phyloP scores from a whole-genome alignment of 257 asterid genomes.

The Solanum habrochaites region DNA sequence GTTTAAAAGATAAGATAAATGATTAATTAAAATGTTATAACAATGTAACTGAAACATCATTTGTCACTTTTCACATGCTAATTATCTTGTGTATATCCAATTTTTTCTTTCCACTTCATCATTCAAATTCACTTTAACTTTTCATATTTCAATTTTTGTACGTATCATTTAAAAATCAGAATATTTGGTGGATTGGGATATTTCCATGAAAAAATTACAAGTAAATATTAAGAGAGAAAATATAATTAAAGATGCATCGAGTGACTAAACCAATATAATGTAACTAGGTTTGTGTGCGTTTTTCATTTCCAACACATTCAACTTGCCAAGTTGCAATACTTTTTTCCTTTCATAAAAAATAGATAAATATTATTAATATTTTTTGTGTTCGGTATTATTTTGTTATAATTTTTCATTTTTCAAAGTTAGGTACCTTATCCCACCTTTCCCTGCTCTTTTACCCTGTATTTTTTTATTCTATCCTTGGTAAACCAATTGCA shows the following conservation, averaged over 20 bases:
- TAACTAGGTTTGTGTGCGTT: not conserved
- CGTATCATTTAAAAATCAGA: not conserved
- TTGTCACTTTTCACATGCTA: not conserved
- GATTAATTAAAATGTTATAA: not conserved
- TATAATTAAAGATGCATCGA: not conserved
- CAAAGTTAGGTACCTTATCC: no score
- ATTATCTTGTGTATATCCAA: not conserved
- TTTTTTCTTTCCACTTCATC: not conserved
- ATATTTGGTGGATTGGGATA: not conserved
- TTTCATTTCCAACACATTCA: not conserved
- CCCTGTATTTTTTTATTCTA: no score
- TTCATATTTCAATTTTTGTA: not conserved
- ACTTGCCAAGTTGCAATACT: not conserved
- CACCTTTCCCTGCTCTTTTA: no score
- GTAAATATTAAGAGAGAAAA: rapidly evolving
- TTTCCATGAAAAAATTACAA: not conserved
- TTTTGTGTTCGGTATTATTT: no score
- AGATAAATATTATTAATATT: no score
- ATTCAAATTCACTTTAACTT: not conserved
- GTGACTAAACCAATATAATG: not conserved
- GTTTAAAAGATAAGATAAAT: not conserved
- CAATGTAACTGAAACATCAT: not conserved
- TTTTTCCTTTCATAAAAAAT: not conserved
- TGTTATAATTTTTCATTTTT: no score
- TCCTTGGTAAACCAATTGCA: no score